Base-by-base conservation (phyloP, 2,329 filamentous ascomycete genomes). In the Sporothrix phasma region DNA sequence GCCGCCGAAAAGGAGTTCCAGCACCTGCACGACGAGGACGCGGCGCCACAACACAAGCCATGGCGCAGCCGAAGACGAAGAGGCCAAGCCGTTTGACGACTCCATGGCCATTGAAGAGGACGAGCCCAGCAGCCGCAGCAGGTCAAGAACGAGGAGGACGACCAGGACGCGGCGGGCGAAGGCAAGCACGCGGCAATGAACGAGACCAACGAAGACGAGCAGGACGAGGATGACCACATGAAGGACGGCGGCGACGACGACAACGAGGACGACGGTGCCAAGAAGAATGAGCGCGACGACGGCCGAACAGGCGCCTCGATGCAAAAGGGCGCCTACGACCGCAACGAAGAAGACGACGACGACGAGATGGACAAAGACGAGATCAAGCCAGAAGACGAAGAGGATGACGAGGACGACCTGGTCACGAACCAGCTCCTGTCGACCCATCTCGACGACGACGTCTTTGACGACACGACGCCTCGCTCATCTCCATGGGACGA, bases 21-120 rank as follows among this genome's bases (percentile, higher is more conserved):
- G 76, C 94, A 99, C 75, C 79, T 97, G 3, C 88, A 88, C 66
- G 86, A 97, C 68, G 90, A 97, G 66, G 84, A 94, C 34, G 84
- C 87, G 31, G 82, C 87, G 62, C 84, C 88, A 92, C 97, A 64
- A 87, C 91, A 1, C 94, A 99, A 76, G 94, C 94, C 15, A 83
- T 99, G 71, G 94, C 39, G 88, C 89, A 45, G 90, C 93, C 5
- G 89, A 85, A 11, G 88, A 96, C 67, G 93, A 99, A 29, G 89
- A 89, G 2, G 65, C 87, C 87, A 56, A 62, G 69, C 87, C 89
- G 6, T 82, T 99, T 63, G 90, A 97, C 71, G 89, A 97, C 69
- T 85, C 89, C 58, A 94, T 95, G 84, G 92, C 89, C 1, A 85
- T 96, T 64, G 90, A 95, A 62, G 82, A 88, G n/a, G 65, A 65